Evolutionary conservation across 345 rosid species (phyloP).

Genomic region (Isatis tinctoria): DNA sequence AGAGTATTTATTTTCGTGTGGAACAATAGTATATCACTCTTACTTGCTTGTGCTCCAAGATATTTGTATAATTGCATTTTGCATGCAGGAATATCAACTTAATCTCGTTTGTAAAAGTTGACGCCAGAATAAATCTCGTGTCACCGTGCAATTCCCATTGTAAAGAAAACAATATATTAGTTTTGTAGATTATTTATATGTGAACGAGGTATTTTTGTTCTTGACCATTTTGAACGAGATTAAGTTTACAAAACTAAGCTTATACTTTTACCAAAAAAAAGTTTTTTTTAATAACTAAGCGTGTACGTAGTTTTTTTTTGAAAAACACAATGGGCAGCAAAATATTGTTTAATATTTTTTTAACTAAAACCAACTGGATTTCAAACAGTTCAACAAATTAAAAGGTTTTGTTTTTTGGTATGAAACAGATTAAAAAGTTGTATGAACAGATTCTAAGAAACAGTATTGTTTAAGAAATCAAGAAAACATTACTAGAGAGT

Average conservation of each 20-base stretch:
- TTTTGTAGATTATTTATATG: neutral
- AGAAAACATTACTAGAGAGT: neutral
- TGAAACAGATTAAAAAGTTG: neutral
- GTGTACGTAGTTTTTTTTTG: too few species aligned
- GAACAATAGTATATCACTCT: neutral
- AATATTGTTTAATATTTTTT: neutral
- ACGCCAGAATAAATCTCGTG: neutral
- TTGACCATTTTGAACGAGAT: neutral
- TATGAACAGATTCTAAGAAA: neutral
- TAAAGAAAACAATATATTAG: neutral
- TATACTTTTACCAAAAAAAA: too few species aligned
- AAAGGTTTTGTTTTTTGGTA: too few species aligned
- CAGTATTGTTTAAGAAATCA: neutral
- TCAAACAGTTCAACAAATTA: neutral
- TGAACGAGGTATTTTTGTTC: too few species aligned
- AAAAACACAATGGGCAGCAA: neutral
- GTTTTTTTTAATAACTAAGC: too few species aligned
- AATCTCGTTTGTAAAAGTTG: neutral
- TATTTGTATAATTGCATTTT: neutral
- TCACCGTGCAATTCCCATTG: neutral
- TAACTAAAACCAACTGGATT: neutral
- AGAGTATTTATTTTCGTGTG: neutral
- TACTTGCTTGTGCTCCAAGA: constrained; percentile 17
- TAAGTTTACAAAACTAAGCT: neutral
- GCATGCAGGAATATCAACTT: neutral